Base-by-base conservation (phyloP, 2,329 filamentous ascomycete species). In the Volutella citrinella region DNA sequence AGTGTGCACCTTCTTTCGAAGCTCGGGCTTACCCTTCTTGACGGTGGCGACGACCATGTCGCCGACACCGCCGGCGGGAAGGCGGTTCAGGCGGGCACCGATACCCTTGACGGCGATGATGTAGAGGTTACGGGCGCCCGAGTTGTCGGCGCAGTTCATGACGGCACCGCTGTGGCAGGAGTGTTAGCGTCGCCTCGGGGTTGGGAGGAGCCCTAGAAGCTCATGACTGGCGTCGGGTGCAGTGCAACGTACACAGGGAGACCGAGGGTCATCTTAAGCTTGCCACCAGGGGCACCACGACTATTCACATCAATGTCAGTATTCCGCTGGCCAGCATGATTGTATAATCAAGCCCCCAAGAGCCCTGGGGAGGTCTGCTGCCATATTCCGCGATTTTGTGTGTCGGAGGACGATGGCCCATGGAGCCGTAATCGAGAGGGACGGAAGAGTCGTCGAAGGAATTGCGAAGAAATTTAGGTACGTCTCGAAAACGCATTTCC, bases 191-290 rank as follows among this genome's bases (percentile, higher is more conserved):
- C n/a, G n/a, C n/a, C n/a, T n/a, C n/a, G n/a, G n/a, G 51, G 48
- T 40, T 43, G 20, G 21, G 37, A 38, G 13, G 32, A 32, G 32
- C 35, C 37, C 30, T 32, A 32, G 30, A 22, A 30, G 30, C 14
- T 31, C 38, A 33, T 40, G 34, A 30, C 23, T 30, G 27, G 14
- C 7, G 22, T 29, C 16, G 18, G 12, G 39, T 42, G 36, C 27
- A 22, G 22, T 27, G 22, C 21, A 48, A 63, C 89, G 72, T 95
- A 96, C 90, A 95, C 89, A 75, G 93, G 93, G 65, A 98, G 89
- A 96, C 88, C 93, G 74, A 98, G 88, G 72, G 93, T 96, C 93
- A 98, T 98, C 87, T 95, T 97, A 65, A 97, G 87, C 87, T 98
- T 98, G 87, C 94, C 94, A 82, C 93, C 93, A 66, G 90, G 86